A percentile compares a stretch with the other conserved stretches of the same genome.
Conservation (phyloP, 2,329 filamentous ascomycete species). For the Pyrenophora seminiperda region DNA sequence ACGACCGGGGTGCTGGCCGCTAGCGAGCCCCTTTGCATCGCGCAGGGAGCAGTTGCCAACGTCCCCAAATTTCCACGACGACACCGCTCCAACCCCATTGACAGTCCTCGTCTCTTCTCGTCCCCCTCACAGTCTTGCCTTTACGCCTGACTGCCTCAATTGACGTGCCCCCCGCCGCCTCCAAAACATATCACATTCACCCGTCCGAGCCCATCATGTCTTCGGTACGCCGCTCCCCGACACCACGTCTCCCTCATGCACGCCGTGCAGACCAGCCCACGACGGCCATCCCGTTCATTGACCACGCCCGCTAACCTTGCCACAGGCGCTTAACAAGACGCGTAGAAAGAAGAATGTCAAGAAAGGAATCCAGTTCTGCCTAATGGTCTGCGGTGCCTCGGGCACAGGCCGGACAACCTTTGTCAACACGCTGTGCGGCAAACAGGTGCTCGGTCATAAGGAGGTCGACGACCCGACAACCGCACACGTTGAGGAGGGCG, state of each 20-base stretch:
- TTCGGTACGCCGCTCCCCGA: conserved; percentile 42
- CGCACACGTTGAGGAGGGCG: conserved; percentile 92
- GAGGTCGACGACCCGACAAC: conserved; percentile 87
- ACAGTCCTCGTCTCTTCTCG: conserved; percentile 24
- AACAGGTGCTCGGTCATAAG: conserved; percentile 87
- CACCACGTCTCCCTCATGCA: conserved; percentile 30
- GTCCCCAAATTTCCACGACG: conserved; percentile 49
- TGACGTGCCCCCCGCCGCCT: conserved; percentile 21
- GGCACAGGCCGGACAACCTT: conserved; percentile 98
- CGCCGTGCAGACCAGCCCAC: conserved; percentile 24
- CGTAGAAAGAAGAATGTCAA: conserved; percentile 99
- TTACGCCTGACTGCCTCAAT: conserved; percentile 26
- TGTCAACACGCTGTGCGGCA: conserved; percentile 98
- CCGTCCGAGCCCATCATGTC: conserved; percentile 40
- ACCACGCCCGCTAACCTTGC: conserved; percentile 34
- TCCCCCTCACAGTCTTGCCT: conserved; percentile 30
- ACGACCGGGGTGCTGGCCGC: conserved; percentile 38
- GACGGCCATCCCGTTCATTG: conserved; percentile 21
- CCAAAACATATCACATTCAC: conserved; percentile 27
- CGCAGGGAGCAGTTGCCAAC: conserved; percentile 46
- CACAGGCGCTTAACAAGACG: conserved; percentile 72
- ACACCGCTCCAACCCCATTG: conserved; percentile 37
- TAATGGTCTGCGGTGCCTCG: conserved; percentile 99
- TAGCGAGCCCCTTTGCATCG: conserved; percentile 51
- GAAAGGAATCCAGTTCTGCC: conserved; percentile 99